A percentile compares a stretch with the other conserved stretches of the same genome.
These are phyloP conservation scores for Quercus engelmannii DNA, from an alignment of 306 rosid genomes.

Conservation along the genomic window DNA sequence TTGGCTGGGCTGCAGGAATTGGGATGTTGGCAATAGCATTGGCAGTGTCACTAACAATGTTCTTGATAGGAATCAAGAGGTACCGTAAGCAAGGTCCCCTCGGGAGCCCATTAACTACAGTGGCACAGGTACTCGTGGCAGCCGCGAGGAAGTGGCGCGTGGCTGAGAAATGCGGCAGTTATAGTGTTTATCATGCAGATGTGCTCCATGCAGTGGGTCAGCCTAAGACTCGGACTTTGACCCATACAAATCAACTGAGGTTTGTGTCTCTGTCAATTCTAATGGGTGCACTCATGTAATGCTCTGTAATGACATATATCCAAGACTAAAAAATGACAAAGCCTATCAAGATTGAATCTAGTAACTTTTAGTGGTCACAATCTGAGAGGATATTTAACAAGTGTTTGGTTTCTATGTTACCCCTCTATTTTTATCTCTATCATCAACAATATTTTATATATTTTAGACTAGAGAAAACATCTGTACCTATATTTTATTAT, in stretches of 20 bases:
- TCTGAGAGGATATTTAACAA: too few relatives aligned
- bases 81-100: slow-evolving; percentile 19
- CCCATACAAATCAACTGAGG: slow-evolving; percentile 29
- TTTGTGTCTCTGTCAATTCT: not conserved
- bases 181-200: slow-evolving; percentile 17
- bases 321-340: too few relatives aligned
- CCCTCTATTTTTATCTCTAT: too few relatives aligned
- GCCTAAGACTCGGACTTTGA: not conserved
- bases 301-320: too few relatives aligned
- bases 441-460: too few relatives aligned
- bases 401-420: too few relatives aligned
- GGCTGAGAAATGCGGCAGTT: not conserved
- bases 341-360: too few relatives aligned
- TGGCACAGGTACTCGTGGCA: too few relatives aligned
- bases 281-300: too few relatives aligned
- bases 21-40: slow-evolving; percentile 30
- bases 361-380: too few relatives aligned
- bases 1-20: slow-evolving; percentile 38
- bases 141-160: slow-evolving; percentile 27
- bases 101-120: slow-evolving; percentile 15
- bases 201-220: not conserved
- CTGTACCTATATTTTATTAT: too few relatives aligned
- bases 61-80: slow-evolving; percentile 25
- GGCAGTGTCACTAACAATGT: slow-evolving; percentile 19
- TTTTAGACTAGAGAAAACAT: too few relatives aligned